A percentile compares a stretch with the other conserved stretches of the same genome.
phyloP scores from a whole-genome alignment of 352 stramenopile genomes.

The Phytophthora pluvialis region DNA sequence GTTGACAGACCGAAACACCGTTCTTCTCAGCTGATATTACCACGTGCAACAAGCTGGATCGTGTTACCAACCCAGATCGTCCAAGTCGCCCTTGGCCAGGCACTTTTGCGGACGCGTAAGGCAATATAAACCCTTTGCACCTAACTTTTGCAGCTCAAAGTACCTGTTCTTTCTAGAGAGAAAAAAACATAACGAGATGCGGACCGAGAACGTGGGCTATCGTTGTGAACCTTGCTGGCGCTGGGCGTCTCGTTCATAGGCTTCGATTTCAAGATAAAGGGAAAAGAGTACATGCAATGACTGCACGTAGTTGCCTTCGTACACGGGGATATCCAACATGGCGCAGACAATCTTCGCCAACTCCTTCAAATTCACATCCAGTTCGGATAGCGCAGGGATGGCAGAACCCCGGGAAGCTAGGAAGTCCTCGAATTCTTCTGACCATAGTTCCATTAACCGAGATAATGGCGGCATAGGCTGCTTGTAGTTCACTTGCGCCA shows the following conservation, averaged over 20 bases:
- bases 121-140: not conserved
- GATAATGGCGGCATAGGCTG: constrained; percentile 89
- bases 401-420: constrained; percentile 39
- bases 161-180: constrained; percentile 5
- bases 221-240: constrained; percentile 31
- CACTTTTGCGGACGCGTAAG: constrained; percentile 69
- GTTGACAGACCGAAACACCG: constrained; percentile 59
- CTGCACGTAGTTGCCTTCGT: constrained; percentile 79
- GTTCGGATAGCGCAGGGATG: constrained; percentile 41
- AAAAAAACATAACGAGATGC: constrained; percentile 16
- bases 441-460: constrained; percentile 92
- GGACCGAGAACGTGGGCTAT: constrained; percentile 20
- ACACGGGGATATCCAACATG: constrained; percentile 93
- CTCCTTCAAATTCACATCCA: constrained; percentile 90
- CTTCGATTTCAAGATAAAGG: constrained; percentile 83
- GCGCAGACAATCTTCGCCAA: constrained; percentile 87
- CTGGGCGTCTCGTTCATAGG: constrained; percentile 58
- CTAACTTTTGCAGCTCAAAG: not conserved
- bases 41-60: constrained; percentile 82
- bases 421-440: constrained; percentile 82
- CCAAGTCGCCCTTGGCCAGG: constrained; percentile 71
- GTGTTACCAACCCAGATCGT: constrained; percentile 67
- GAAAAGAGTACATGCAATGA: constrained; percentile 93
- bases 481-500: constrained; percentile 84
- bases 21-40: constrained; percentile 79